phyloP scores from a whole-genome alignment of 176 grass and related monocot genomes.

The Puccinellia tenuiflora region DNA sequence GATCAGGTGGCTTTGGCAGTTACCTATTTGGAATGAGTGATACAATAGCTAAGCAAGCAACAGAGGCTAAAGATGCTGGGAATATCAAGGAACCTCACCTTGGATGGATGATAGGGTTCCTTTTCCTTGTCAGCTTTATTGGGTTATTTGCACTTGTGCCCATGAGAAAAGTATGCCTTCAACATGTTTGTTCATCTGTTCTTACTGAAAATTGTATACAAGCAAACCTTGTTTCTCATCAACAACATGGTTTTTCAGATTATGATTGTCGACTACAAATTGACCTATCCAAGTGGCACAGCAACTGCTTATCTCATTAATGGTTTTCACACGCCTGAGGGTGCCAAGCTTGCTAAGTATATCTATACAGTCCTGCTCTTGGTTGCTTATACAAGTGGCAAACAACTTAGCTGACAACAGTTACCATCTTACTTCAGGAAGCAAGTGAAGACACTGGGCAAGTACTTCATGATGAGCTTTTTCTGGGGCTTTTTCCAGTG shows the following conservation, averaged over 20 bases:
- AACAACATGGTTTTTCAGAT: conserved; percentile 46
- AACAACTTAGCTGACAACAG: neutral
- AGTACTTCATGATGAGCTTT: conserved; percentile 68
- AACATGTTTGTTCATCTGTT: conserved; percentile 9
- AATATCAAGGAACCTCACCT: conserved; percentile 76
- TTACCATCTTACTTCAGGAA: conserved; percentile 47
- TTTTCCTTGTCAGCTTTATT: conserved; percentile 87
- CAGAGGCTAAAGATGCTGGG: conserved; percentile 52
- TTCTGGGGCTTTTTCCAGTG: conserved; percentile 90
- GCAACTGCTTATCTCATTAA: conserved; percentile 74
- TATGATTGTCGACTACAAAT: conserved; percentile 84
- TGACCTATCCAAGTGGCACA: conserved; percentile 71
- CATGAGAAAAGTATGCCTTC: conserved; percentile 67
- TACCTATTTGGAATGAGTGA: conserved; percentile 87
- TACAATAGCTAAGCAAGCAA: conserved; percentile 56
- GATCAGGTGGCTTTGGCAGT: conserved; percentile 83
- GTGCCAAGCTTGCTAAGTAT: conserved; percentile 78
- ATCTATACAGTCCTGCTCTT: conserved; percentile 1
- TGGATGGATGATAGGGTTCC: conserved; percentile 90
- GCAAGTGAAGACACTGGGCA: conserved; percentile 78
- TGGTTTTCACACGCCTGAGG: conserved; percentile 64
- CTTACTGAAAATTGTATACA: conserved; percentile 9
- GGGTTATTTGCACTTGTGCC: conserved; percentile 83
- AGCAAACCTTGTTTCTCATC: conserved; percentile 23
- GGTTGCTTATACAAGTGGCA: neutral